Base-by-base conservation (phyloP, 306 rosid genomes). In the Rosa multiflora region DNA sequence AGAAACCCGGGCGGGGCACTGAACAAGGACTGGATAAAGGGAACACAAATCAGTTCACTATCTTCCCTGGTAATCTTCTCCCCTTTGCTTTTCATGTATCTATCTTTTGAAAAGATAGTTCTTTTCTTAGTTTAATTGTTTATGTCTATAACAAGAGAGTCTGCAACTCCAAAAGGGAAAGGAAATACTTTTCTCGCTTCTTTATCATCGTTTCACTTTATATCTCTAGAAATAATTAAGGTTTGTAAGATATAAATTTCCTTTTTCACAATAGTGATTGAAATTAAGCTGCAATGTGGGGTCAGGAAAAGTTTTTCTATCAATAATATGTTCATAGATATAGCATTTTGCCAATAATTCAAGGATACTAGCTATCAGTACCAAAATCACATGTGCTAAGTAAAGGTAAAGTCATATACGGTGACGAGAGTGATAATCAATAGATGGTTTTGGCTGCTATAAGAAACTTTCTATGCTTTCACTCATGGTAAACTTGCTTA, bases 11-110 rank as follows among this genome's bases (percentile, higher is more conserved):
- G 62, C 82, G 89, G 80, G 88, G 88, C 70, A 62, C 80, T 74
- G 93, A 88, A 76, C 93, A 83, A 51, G 84, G 86, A 75, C 68
- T 75, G 3, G 90, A 84, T 10, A 92, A 85, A 89, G 87, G 89
- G 67, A 87, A 85, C 62, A 76, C 79, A 42, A 86, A 86, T 73
- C 93, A 88, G 77, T 92, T 94, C 80, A 77, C 94, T 37, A 85
- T 94, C 77, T 91, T 89, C 84, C 86, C 93, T 75, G 99, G 99
- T 94, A 88, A 82, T 48, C 72, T 67, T 13, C 71, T 39, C 15
- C 49, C 47, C 52, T 80, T 68, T 20, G 71, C 6, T 47, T 18
- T 64, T 76, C 39, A 61, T 77, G 42, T n/a, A 10, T 72, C 43
- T 71, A 17, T 21, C 63, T 64, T 43, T 40, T 48, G 20, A 15